Base-by-base conservation (phyloP, 768 basidiomycete species). In the Russula virescens region DNA sequence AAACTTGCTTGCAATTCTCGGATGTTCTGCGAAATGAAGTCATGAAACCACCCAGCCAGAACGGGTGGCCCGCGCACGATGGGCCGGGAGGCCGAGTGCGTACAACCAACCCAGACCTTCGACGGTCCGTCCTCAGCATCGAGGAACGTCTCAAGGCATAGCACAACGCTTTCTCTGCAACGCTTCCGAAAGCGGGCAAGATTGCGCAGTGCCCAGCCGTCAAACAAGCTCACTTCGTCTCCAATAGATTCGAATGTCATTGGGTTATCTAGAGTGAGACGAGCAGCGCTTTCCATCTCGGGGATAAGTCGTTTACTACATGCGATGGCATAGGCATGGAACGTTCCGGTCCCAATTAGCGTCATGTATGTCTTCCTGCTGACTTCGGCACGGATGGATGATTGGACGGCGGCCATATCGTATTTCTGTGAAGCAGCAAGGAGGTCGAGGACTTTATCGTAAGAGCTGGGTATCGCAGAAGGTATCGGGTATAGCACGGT, bases 341-440 rank as follows among this genome's bases (percentile, higher is more conserved):
- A 58, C 3, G 65, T 40, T 25, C 61, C n/a, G 28, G 13, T 0
- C 49, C 48, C 48, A 46, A 46, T 26, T 26, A 10, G n/a, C 42
- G 40, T 14, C 21, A 34, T 46, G 60, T 46, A 2, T 2, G 2
- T 16, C 7, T 3, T 19, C 58, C 48, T 18, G n/a, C n/a, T n/a
- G n/a, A n/a, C n/a, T n/a, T n/a, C n/a, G n/a, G n/a, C n/a, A n/a
- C n/a, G n/a, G n/a, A 59, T 49, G 10, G 13, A 43, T 2, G 58
- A 59, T 23, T 47, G 43, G 25, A 65, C 35, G 26, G 47, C 53
- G 21, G 45, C 47, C 60, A 72, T 67, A 3, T 69, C 57, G 55
- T 71, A 72, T 55, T 72, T 72, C 19, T 47, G 26, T 6, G 60
- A 65, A 2, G 68, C 66, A 14, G 61, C 62, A 26, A 69, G 55